Evolutionary conservation across 345 rosid genomes (phyloP), one percentile per base, ranked within the genome.

Genomic region (Physaria fendleri): DNA sequence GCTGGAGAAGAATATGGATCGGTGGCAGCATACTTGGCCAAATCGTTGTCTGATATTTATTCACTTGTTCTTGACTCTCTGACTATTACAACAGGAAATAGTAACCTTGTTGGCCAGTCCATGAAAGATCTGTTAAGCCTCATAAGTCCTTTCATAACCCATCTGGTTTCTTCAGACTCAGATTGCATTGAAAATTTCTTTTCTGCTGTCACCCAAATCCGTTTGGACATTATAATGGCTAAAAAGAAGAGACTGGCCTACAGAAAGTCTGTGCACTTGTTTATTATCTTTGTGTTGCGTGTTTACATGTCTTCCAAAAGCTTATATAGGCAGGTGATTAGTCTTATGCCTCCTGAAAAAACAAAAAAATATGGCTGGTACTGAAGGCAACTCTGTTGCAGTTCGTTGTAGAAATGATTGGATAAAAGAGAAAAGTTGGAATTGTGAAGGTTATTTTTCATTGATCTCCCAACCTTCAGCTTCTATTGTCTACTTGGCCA

Each of bases 31-130:
- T 69, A 85, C 23, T 63, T 83, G 74, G 90, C 88, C 9, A 77
- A 74, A 76, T 73, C 87, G 51, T 72, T 93, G 65, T 82, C 90
- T 61, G 95, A 85, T 72, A 59, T 87, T 32, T 87, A 79, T 73
- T 65, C 73, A 22, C 62, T 82, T 15, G 62, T 85, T 65, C 78
- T 85, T 37, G 88, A 87, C 67, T 83, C 99, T 15, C 34, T 89
- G 67, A 66, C 72, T 68, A 80, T 79, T 48, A 87, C 94, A 8
- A 59, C 76, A 33, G 87, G 97, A 41, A 87, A 93, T 71, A 80
- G 99, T 63, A 79, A 20, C 60, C 75, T 72, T 32, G 79, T 83
- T 74, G 88, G 82, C 51, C 71, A 47, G 66, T 79, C 83, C 71
- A 33, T 87, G 55, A 77, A 77, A 48, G 72, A 77, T 72, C 71